Conservation (phyloP, 2,329 filamentous ascomycete species). For the Thelonectria rubi region DNA sequence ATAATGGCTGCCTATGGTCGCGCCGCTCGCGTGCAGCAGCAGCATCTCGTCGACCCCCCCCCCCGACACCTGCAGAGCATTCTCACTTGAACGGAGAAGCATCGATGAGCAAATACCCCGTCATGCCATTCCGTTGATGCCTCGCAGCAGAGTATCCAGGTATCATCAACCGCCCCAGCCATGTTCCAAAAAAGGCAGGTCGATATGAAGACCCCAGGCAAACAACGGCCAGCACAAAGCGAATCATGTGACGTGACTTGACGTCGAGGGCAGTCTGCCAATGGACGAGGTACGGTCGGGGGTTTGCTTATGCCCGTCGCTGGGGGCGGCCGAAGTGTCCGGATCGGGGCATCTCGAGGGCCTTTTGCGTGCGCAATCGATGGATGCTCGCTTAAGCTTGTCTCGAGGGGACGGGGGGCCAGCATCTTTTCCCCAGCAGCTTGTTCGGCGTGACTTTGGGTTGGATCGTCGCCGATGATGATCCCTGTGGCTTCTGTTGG, state of each 20-base stretch:
- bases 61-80: background rate
- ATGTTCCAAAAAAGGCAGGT: conserved; percentile 6
- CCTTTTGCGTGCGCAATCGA: background rate
- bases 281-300: background rate
- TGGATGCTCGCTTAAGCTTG: background rate
- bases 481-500: background rate
- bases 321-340: background rate
- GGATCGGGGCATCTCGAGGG: background rate
- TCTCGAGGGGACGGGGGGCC: background rate
- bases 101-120: background rate
- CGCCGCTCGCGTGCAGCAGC: background rate
- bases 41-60: background rate
- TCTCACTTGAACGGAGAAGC: background rate
- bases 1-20: background rate
- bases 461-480: background rate
- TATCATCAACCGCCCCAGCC: background rate
- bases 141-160: background rate
- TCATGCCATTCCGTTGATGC: background rate
- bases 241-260: background rate
- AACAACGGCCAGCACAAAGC: background rate
- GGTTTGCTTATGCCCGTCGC: background rate
- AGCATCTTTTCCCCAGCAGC: background rate
- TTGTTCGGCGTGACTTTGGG: too few species aligned
- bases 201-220: background rate
- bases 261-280: background rate